phyloP scores from a whole-genome alignment of 192 early-diverging fungal species.

The Backusella westeae region DNA sequence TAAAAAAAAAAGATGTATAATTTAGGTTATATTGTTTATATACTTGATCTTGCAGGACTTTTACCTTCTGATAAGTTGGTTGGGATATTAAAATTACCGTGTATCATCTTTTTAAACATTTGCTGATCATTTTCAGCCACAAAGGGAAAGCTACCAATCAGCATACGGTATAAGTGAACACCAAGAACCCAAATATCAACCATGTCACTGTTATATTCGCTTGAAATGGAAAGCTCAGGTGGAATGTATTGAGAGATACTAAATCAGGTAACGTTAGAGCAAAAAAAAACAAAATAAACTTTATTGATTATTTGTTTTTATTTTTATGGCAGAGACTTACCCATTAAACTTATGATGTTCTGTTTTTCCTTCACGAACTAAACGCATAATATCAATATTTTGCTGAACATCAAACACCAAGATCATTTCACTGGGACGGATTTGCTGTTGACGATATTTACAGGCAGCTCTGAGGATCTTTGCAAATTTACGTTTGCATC shows the following conservation, averaged over 20 bases:
- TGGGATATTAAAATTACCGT: conserved; percentile 27
- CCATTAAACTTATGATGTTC: conserved; percentile 27
- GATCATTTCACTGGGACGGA: conserved; percentile 21
- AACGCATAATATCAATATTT: conserved; percentile 20
- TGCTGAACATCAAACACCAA: conserved; percentile 27
- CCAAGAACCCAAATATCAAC: conserved; percentile 91
- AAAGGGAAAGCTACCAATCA: conserved; percentile 48
- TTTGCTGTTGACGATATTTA: conserved; percentile 19
- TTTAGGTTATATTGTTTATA: not conserved
- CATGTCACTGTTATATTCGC: conserved; percentile 8
- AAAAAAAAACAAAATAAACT: not conserved
- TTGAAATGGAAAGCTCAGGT: conserved; percentile 18
- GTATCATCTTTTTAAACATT: conserved; percentile 34
- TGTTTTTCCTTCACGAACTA: not conserved
- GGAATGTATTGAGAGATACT: conserved; percentile 28
- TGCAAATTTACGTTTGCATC: conserved; percentile 29
- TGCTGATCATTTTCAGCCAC: conserved; percentile 33
- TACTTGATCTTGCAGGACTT: not conserved
- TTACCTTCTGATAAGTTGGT: conserved; percentile 25
- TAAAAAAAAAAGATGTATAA: not conserved
- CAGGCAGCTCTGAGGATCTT: conserved; percentile 27
- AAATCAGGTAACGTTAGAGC: not conserved
- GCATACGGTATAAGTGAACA: conserved; percentile 83
- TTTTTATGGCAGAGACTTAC: conserved; percentile 9
- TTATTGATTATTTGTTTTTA: not conserved